A percentile compares a stretch with the other conserved stretches of the same genome.
These are phyloP conservation scores for Asclepias syriaca DNA, from an alignment of 257 asterid species.

Conservation along the genomic window DNA sequence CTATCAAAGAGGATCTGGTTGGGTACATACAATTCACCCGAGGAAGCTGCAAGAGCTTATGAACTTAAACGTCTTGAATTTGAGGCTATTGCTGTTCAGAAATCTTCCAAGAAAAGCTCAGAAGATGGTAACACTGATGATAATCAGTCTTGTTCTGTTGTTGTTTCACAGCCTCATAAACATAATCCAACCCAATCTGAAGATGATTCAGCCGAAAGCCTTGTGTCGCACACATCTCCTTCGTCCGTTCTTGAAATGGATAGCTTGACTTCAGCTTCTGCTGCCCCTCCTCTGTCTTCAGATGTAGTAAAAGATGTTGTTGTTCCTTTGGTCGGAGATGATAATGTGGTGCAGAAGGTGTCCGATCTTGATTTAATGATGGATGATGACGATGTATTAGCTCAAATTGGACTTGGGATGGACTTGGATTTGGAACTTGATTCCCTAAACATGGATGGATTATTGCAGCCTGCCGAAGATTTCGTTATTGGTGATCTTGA, in stretches of 20 bases:
- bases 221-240: constrained; percentile 46
- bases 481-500: constrained; percentile 32
- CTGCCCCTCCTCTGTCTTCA: constrained; percentile 5
- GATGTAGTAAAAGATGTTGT: not conserved
- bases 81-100: constrained; percentile 36
- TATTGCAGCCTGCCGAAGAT: constrained; percentile 37
- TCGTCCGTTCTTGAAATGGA: constrained; percentile 51
- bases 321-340: constrained; percentile 2
- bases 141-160: constrained; percentile 15
- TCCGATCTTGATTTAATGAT: constrained; percentile 13
- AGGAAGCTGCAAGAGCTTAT: constrained; percentile 68
- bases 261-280: constrained; percentile 29
- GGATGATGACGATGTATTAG: constrained; percentile 34
- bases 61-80: constrained; percentile 61
- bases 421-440: constrained; percentile 52
- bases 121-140: constrained; percentile 4
- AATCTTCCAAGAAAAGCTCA: constrained; percentile 24
- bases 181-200: constrained; percentile 25
- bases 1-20: constrained; percentile 69
- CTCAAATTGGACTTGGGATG: constrained; percentile 40
- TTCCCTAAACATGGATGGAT: constrained; percentile 31
- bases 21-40: constrained; percentile 72
- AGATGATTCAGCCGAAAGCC: constrained; percentile 45
- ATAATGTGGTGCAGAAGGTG: constrained; percentile 17
- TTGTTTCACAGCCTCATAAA: constrained; percentile 11